phyloP scores from a whole-genome alignment of 345 rosid genomes.

The Ailanthus altissimus region DNA sequence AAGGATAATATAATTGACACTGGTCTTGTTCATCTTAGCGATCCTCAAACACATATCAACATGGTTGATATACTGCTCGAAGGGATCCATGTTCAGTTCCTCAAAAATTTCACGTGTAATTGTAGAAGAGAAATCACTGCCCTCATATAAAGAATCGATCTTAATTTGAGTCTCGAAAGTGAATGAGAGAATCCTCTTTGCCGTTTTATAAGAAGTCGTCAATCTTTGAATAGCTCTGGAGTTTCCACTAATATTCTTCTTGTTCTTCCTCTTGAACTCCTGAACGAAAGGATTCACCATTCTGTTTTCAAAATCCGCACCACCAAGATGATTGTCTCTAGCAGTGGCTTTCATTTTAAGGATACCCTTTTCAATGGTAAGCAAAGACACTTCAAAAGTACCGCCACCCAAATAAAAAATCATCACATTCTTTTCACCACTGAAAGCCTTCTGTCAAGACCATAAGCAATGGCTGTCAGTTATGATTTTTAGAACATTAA shows the following conservation, averaged over 20 bases:
- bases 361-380: conserved; percentile 47
- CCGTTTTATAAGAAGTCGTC: conserved; percentile 38
- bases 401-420: conserved; percentile 58
- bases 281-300: conserved; percentile 47
- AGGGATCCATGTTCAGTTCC: conserved; percentile 45
- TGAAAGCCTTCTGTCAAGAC: conserved; percentile 45
- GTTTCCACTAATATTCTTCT: conserved; percentile 45
- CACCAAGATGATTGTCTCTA: conserved; percentile 53
- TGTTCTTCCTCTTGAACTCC: conserved; percentile 44
- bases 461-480: conserved; percentile 55
- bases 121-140: conserved; percentile 40
- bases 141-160: conserved; percentile 44
- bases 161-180: conserved; percentile 37
- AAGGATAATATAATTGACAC: conserved; percentile 47
- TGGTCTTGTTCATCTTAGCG: conserved; percentile 48
- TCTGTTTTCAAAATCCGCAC: conserved; percentile 44
- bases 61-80: conserved; percentile 44
- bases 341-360: conserved; percentile 53
- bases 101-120: conserved; percentile 44
- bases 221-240: conserved; percentile 46
- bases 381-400: conserved; percentile 55
- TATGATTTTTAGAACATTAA: conserved; percentile 39
- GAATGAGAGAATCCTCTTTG: conserved; percentile 38
- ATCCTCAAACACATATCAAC: conserved; percentile 47
- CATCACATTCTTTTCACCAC: conserved; percentile 46